phyloP scores from a whole-genome alignment of 495 filamentous ascomycete genomes.

The Chaetomidium leptoderma region DNA sequence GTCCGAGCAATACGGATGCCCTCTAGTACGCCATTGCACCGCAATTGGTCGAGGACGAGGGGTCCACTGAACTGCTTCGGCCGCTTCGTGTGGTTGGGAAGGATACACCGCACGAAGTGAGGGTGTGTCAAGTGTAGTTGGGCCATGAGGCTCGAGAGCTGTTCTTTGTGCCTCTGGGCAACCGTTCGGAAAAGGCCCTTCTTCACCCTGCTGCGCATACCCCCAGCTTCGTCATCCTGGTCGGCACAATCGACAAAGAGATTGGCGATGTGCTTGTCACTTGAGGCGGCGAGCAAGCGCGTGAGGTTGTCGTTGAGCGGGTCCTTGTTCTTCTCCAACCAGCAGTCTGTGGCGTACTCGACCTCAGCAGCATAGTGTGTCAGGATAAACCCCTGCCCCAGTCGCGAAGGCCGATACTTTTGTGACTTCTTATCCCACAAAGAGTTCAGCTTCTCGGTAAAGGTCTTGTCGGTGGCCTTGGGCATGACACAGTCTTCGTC shows the following conservation, averaged over 20 bases:
- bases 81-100: conserved; percentile 98
- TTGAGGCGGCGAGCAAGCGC: conserved; percentile 74
- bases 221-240: conserved; percentile 58
- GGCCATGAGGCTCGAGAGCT: conserved; percentile 89
- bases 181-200: conserved; percentile 97
- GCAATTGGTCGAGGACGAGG: conserved; percentile 88
- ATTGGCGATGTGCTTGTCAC: conserved; percentile 73
- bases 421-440: conserved; percentile 94
- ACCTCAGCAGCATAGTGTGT: conserved; percentile 98
- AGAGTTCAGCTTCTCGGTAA: conserved; percentile 94
- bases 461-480: conserved; percentile 93
- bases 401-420: conserved; percentile 84
- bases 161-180: conserved; percentile 96
- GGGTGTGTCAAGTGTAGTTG: conserved; percentile 95
- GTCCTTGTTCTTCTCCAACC: conserved; percentile 99
- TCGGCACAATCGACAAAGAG: conserved; percentile 88
- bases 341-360: conserved; percentile 90
- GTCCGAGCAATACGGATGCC: conserved; percentile 96
- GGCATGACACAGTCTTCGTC: conserved; percentile 99
- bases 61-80: conserved; percentile 86
- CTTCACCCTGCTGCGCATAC: conserved; percentile 79
- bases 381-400: conserved; percentile 92
- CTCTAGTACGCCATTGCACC: conserved; percentile 98
- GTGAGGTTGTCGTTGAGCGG: conserved; percentile 96
- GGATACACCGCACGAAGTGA: conserved; percentile 96